Conservation (phyloP, 768 basidiomycete species). For the Mycena indigotica region DNA sequence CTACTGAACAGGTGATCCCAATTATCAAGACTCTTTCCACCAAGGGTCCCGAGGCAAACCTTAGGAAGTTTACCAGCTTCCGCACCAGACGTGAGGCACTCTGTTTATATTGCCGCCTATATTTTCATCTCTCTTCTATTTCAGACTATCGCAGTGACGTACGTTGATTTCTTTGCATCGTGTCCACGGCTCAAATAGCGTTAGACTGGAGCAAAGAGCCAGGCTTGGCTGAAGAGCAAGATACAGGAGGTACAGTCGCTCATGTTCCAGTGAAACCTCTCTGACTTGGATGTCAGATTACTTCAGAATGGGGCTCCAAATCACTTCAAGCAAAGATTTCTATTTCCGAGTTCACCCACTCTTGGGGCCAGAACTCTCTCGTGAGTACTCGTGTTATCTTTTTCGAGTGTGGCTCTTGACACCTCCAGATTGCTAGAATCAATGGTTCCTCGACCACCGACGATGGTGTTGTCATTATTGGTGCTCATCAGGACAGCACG, state of each 20-base stretch:
- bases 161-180: constrained; percentile 27
- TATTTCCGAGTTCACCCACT: constrained; percentile 72
- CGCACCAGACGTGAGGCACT: constrained; percentile 64
- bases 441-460: constrained; percentile 67
- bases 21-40: constrained; percentile 71
- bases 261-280: constrained; percentile 3
- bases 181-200: constrained; percentile 24
- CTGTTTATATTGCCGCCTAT: constrained; percentile 7
- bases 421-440: constrained; percentile 68
- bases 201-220: constrained; percentile 76
- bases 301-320: constrained; percentile 58
- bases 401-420: constrained; percentile 5
- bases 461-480: constrained; percentile 66
- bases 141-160: constrained; percentile 79
- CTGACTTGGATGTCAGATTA: constrained; percentile 50
- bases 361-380: constrained; percentile 85
- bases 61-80: constrained; percentile 70
- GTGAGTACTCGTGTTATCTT: constrained; percentile 39
- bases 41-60: constrained; percentile 62
- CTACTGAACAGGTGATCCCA: constrained; percentile 39
- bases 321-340: constrained; percentile 59
- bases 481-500: constrained; percentile 82
- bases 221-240: constrained; percentile 72
- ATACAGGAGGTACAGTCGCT: constrained; percentile 64
- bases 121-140: constrained; percentile 9